Conservation (phyloP, 169 alveolate species). For the Plasmodium inui region DNA sequence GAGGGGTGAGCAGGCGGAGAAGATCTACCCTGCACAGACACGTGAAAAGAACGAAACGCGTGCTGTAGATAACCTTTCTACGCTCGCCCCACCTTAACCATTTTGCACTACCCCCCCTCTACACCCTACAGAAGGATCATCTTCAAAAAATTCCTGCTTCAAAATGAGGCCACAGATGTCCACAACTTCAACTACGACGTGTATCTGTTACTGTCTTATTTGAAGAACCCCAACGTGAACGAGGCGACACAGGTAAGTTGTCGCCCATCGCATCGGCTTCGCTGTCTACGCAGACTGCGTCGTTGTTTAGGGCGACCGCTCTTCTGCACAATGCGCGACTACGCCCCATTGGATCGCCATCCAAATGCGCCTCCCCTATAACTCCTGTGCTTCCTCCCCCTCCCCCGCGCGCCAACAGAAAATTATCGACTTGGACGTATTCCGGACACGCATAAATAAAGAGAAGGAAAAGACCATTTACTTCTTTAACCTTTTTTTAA, state of each 20-base stretch:
- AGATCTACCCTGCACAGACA: not conserved
- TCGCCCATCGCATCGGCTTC: not conserved
- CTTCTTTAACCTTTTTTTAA: conserved; percentile 76
- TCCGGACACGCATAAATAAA: conserved; percentile 62
- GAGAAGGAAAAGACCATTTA: conserved; percentile 54
- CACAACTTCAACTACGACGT: conserved; percentile 42
- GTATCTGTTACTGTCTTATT: conserved; percentile 55
- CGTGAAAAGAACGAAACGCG: not conserved
- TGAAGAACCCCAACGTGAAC: conserved; percentile 48
- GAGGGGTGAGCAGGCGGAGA: not conserved
- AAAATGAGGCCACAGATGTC: conserved; percentile 27
- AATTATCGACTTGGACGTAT: conserved; percentile 56
- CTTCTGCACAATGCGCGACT: not conserved
- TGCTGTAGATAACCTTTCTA: not conserved
- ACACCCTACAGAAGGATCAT: conserved; percentile 33
- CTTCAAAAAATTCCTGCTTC: conserved; percentile 49
- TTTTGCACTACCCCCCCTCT: not conserved
- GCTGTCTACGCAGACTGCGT: not conserved
- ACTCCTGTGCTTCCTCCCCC: not conserved
- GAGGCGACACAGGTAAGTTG: conserved; percentile 52
- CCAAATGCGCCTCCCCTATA: not conserved
- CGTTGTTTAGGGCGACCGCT: not conserved
- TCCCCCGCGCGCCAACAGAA: conserved; percentile 16
- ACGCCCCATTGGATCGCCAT: not conserved
- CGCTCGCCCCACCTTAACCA: not conserved